phyloP scores from a whole-genome alignment of 352 stramenopile genomes.

The Phytophthora sp. region DNA sequence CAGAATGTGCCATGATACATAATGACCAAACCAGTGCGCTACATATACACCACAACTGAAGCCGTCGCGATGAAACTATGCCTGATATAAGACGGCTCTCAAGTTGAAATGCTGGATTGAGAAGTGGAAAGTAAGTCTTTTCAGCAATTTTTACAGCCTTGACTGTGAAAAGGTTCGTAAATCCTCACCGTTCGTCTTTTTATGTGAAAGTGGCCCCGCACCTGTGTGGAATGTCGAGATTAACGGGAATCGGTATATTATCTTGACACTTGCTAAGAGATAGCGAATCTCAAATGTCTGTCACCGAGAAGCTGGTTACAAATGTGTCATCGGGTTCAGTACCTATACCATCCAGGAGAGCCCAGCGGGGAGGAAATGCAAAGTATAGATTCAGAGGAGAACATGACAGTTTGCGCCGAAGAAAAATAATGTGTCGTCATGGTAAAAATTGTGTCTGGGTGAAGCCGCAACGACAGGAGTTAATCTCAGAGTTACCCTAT shows the following conservation, averaged over 20 bases:
- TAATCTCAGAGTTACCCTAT: too few relatives aligned
- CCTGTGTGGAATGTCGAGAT: not conserved
- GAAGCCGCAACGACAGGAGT: too few relatives aligned
- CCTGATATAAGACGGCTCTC: not conserved
- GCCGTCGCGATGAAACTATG: not conserved
- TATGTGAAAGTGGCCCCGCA: conserved; percentile 6
- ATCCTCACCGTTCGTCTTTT: conserved; percentile 1
- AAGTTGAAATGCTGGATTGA: not conserved
- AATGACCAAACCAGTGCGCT: conserved; percentile 11
- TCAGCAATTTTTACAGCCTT: not conserved
- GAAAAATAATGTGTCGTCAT: too few relatives aligned
- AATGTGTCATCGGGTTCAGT: not conserved
- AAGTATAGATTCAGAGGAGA: not conserved
- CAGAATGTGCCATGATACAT: not conserved
- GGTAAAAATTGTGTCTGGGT: too few relatives aligned
- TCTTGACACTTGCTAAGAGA: not conserved
- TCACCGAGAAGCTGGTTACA: not conserved
- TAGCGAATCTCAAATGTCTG: not conserved
- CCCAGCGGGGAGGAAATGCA: not conserved
- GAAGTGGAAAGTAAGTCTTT: not conserved
- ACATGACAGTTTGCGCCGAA: too few relatives aligned
- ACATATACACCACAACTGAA: conserved; percentile 16
- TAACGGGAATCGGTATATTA: not conserved
- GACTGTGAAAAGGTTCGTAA: conserved; percentile 13
- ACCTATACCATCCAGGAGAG: not conserved